Conservation (phyloP, 2,329 filamentous ascomycete genomes). For the Penicillium glabrum region DNA sequence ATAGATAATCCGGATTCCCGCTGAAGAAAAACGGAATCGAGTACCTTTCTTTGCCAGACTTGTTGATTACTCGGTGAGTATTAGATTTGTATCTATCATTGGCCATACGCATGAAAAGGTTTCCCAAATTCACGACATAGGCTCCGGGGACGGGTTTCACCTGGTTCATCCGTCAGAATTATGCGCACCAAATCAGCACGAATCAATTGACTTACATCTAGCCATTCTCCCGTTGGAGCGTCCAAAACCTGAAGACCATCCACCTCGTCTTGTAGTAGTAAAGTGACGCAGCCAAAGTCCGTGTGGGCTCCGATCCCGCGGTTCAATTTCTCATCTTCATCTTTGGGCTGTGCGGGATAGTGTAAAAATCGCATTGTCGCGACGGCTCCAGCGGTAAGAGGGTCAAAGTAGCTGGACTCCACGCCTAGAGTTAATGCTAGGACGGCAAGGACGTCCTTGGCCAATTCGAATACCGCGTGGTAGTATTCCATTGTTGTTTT, state of each 20-base stretch:
- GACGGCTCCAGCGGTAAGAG: conserved; percentile 36
- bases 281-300: conserved; percentile 45
- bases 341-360: conserved; percentile 42
- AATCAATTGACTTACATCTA: conserved; percentile 24
- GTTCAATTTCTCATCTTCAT: conserved; percentile 36
- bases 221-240: conserved; percentile 28
- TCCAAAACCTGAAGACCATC: conserved; percentile 40
- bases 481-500: conserved; percentile 44
- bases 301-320: conserved; percentile 46
- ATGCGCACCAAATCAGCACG: neutral
- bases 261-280: conserved; percentile 44
- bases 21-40: conserved; percentile 46
- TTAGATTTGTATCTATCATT: conserved; percentile 46
- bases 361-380: conserved; percentile 46
- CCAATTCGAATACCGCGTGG: conserved; percentile 37
- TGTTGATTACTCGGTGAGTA: conserved; percentile 45
- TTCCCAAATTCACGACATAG: conserved; percentile 35
- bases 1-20: conserved; percentile 46
- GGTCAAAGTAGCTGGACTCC: conserved; percentile 37
- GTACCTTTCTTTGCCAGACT: conserved; percentile 40
- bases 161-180: conserved; percentile 2
- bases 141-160: conserved; percentile 28
- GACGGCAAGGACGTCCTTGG: conserved; percentile 43
- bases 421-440: conserved; percentile 44
- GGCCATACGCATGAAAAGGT: conserved; percentile 45